These are phyloP conservation scores for Trichoderma sp. DNA, from an alignment of 2,329 filamentous ascomycete genomes.

Conservation along the genomic window DNA sequence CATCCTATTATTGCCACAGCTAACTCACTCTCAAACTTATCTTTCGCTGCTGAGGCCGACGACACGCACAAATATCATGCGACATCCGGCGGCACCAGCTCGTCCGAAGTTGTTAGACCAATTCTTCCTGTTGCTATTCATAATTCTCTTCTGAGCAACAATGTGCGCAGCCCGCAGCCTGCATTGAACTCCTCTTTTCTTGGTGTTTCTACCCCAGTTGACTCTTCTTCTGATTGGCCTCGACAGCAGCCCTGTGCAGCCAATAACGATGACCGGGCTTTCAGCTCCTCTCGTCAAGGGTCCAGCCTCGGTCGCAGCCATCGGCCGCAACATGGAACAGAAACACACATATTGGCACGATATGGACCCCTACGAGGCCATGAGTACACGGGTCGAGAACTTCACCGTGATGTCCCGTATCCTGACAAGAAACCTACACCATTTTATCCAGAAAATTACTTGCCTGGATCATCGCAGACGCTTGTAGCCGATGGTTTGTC, in stretches of 20 bases:
- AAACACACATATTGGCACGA: neutral
- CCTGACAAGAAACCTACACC: neutral
- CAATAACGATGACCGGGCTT: neutral
- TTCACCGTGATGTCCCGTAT: neutral
- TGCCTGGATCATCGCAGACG: neutral
- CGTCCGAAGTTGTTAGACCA: neutral
- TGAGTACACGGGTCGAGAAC: neutral
- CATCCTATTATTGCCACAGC: neutral
- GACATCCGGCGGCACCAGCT: neutral
- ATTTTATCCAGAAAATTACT: neutral
- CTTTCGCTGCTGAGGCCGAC: neutral
- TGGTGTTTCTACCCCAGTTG: neutral
- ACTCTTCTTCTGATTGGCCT: slow-evolving; percentile 9
- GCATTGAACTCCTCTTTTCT: neutral
- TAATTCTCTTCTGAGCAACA: neutral
- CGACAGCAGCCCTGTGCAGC: neutral
- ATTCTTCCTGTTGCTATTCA: neutral
- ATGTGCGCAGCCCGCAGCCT: neutral
- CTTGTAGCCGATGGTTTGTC: neutral
- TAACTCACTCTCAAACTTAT: neutral
- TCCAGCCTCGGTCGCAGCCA: neutral
- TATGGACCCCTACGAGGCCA: neutral
- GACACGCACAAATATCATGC: neutral
- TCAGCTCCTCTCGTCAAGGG: neutral
- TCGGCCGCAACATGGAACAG: neutral